Evolutionary conservation across 2,329 filamentous ascomycete species (phyloP).

Genomic region (Parascedosporium putredinis): DNA sequence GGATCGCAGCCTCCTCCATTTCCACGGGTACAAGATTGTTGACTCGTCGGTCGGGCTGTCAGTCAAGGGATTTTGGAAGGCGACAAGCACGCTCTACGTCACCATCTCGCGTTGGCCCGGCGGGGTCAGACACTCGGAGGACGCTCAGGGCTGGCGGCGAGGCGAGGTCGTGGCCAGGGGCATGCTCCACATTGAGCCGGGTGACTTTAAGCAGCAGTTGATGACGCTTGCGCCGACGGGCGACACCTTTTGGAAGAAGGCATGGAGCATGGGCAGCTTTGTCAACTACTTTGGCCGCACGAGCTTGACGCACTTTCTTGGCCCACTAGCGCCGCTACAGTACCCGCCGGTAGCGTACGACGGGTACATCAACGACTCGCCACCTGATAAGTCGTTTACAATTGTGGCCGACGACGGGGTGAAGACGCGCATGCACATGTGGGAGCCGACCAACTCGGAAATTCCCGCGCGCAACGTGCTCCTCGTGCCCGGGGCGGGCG

Average conservation of each 20-base stretch:
- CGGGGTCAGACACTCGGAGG: constrained; percentile 20
- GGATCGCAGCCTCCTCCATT: constrained; percentile 40
- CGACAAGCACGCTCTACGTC: constrained; percentile 52
- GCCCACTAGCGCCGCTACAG: constrained; percentile 44
- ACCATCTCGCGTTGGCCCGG: constrained; percentile 35
- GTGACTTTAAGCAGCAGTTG: constrained; percentile 45
- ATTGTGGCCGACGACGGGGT: constrained; percentile 43
- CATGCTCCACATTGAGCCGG: constrained; percentile 43
- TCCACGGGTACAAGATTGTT: constrained; percentile 53
- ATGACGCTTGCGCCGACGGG: constrained; percentile 42
- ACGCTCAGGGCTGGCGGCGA: constrained; percentile 24
- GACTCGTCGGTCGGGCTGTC: constrained; percentile 49
- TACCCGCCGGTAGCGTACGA: constrained; percentile 37
- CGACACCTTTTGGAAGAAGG: constrained; percentile 31
- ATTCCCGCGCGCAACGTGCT: constrained; percentile 39
- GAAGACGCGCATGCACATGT: constrained; percentile 42
- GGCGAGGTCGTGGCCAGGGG: constrained; percentile 44
- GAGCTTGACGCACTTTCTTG: constrained; percentile 41
- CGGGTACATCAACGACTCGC: constrained; percentile 43
- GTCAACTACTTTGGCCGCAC: constrained; percentile 45
- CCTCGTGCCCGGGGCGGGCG: constrained; percentile 51
- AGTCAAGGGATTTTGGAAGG: constrained; percentile 46
- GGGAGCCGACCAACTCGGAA: constrained; percentile 35
- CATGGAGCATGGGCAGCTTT: constrained; percentile 37
- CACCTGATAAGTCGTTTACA: constrained; percentile 29